Evolutionary conservation across 164 flowering plant species (phyloP), one percentile per base, ranked within the genome.

Genomic region (Vitis cinerea): DNA sequence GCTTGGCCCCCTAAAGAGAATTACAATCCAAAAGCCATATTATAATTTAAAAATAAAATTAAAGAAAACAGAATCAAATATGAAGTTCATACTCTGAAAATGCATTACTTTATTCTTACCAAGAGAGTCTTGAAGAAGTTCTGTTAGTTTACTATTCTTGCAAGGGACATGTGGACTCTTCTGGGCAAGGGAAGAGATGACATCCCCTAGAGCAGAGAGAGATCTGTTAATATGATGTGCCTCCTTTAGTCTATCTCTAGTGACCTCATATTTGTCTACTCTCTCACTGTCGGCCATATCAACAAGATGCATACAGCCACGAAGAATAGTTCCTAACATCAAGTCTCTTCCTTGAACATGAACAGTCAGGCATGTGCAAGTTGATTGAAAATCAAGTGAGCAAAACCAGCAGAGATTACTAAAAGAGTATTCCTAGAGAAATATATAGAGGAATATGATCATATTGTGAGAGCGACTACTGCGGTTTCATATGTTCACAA

Each of bases 401-500:
- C 59, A 52, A 27, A 29, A 19, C 23, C 11, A n/a, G 19, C 52
- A 49, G 2, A 48, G 12, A n/a, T 10, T 51, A 54, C 55, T 30
- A 61, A 2, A 49, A 47, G 49, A 55, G 23, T 17, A 12, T 1
- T 13, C 16, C 4, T 7, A 1, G 4, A 10, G 3, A 17, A 55
- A 53, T 50, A 8, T 62, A 10, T 56, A 23, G 4, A 51, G 3
- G 23, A 59, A 51, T n/a, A 59, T n/a, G 1, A 61, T n/a, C 15
- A 53, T 63, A 90, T 98, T 96, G 71, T 96, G 99, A 64, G 99
- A 96, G 55, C 99, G 98, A 80, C 99, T 96, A 73, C 99, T 96
- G 3, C 98, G 94, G 65, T 96, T 31, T 31, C 44, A 31, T 31
- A 31, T 31, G 44, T 31, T 31, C 2, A 31, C 44, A 3, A 31